A percentile compares a stretch with the other conserved stretches of the same genome.
Evolutionary conservation across 2,329 filamentous ascomycete genomes (phyloP).

Genomic region (Nigrospora sphaerica): DNA sequence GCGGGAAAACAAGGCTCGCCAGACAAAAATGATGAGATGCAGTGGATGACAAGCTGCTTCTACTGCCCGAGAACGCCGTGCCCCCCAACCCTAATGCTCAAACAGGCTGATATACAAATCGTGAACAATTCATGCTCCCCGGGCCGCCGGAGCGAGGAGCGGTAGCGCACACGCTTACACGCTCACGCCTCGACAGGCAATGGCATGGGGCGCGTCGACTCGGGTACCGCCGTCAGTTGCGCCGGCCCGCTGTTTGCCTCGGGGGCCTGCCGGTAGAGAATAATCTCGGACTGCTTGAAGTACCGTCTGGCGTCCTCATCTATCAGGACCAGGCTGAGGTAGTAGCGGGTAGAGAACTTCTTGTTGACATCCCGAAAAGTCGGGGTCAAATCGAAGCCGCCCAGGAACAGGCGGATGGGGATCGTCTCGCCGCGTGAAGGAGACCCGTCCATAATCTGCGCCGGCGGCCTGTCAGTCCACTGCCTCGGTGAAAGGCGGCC

Average conservation of each 20-base stretch:
- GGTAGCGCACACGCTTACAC: not conserved
- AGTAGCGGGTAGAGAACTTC: conserved; percentile 98
- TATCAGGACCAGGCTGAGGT: conserved; percentile 90
- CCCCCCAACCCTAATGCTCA: not conserved
- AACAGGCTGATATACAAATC: not conserved
- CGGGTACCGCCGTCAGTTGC: conserved; percentile 35
- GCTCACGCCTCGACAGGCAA: conserved; percentile 15
- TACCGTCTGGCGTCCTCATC: conserved; percentile 96
- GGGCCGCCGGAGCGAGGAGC: no score
- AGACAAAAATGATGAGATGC: no score
- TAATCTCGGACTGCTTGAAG: conserved; percentile 99
- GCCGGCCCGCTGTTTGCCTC: conserved; percentile 44
- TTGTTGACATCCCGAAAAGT: conserved; percentile 99
- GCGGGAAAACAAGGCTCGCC: no score
- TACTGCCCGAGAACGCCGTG: not conserved
- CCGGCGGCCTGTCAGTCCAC: conserved; percentile 3
- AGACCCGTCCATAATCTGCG: conserved; percentile 96
- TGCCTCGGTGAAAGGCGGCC: not conserved
- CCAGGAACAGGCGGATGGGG: conserved; percentile 91
- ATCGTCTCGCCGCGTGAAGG: conserved; percentile 92
- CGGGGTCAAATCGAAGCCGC: conserved; percentile 93
- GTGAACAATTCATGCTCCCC: no score
- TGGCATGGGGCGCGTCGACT: conserved; percentile 15
- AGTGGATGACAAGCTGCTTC: not conserved
- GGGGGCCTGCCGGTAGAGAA: conserved; percentile 79